Base-by-base conservation (phyloP, 2,329 filamentous ascomycete genomes). In the Phaeosphaeriaceae sp. region DNA sequence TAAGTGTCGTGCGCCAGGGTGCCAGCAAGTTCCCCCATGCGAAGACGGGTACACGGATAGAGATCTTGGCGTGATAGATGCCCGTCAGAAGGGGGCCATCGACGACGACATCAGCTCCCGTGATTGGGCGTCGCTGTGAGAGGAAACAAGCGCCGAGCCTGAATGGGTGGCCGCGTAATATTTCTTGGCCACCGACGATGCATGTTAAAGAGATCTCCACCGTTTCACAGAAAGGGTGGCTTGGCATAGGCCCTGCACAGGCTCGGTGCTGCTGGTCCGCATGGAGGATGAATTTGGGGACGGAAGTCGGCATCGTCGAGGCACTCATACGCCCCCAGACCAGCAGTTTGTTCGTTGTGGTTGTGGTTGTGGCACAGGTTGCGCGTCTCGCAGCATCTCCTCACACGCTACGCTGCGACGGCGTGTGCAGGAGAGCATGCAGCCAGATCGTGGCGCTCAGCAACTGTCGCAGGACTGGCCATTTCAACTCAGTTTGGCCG, bases 11-110 rank as follows among this genome's bases (percentile, higher is more conserved):
- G 56, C 53, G 56, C 67, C 64, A 65, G 71, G 71, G 62, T 70
- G 58, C 57, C 60, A 57, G 64, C 70, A 72, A 70, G 68, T 67
- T 62, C 62, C 62, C 57, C 65, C 62, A 68, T 68, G 69, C 70
- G 48, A 72, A 74, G 70, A 71, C 72, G 71, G 71, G 67, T 72
- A 69, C 53, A 65, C 70, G 72, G 69, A 62, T 65, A 58, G 48
- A 48, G 48, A 7, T 42, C 71, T 72, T 73, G 71, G 70, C 71
- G 63, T 59, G 67, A 64, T 67, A 69, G 53, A 55, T 61, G 57
- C 42, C 41, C 21, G 60, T 68, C 65, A 65, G 63, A 67, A 64
- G 63, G 56, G 49, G 60, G 55, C 56, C 58, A 66, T 63, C 54
- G 54, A 58, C 61, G 51, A 56, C 44, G 48, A 50, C 6, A 59